Evolutionary conservation across 2,329 filamentous ascomycete genomes (phyloP).

Genomic region (Fusarium cyanostomum): DNA sequence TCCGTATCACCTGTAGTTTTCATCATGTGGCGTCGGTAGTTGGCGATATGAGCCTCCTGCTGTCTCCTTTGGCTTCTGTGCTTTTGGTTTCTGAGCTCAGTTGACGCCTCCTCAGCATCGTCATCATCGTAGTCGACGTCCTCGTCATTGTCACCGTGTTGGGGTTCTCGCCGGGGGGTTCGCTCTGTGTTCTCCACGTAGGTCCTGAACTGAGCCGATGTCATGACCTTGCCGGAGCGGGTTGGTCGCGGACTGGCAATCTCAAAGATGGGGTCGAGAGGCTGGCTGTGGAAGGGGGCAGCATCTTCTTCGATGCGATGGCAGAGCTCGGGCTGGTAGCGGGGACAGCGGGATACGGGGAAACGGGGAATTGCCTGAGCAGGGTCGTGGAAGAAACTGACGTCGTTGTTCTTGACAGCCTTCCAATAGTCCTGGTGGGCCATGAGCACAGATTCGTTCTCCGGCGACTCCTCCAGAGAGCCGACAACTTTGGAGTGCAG

Average conservation of each 20-base stretch:
- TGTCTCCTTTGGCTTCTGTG: background rate
- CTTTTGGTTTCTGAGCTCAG: background rate
- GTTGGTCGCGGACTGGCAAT: background rate
- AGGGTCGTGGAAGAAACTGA: no score
- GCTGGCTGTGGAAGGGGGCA: background rate
- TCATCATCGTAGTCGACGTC: background rate
- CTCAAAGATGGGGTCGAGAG: background rate
- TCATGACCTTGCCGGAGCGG: background rate
- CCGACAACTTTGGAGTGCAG: no score
- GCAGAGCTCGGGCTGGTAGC: no score
- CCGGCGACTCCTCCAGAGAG: no score
- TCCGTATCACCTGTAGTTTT: background rate
- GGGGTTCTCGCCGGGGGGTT: background rate
- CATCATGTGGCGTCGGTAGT: constrained; percentile 3
- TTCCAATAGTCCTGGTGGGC: no score
- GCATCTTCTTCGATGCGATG: background rate
- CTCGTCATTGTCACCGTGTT: background rate
- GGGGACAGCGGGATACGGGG: no score
- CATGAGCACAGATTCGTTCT: no score
- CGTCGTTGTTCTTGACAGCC: no score
- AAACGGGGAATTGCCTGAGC: no score
- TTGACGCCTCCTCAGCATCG: background rate
- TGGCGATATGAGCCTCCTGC: background rate
- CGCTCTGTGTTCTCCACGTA: background rate
- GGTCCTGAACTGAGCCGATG: background rate